These are phyloP conservation scores for Alternaria dauci DNA, from an alignment of 2,329 filamentous ascomycete genomes.

Conservation along the genomic window DNA sequence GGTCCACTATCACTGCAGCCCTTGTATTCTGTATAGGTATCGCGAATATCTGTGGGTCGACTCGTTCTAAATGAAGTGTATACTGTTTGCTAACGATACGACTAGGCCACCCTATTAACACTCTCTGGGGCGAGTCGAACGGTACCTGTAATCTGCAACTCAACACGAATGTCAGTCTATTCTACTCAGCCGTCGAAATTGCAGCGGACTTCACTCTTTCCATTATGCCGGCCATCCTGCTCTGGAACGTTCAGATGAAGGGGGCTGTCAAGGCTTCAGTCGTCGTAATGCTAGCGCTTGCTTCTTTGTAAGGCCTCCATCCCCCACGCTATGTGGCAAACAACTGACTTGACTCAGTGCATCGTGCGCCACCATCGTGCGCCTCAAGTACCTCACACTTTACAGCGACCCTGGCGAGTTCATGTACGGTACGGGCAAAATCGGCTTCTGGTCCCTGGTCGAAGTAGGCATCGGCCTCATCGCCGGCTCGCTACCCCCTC, in stretches of 20 bases:
- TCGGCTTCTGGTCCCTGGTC: slow-evolving; percentile 56
- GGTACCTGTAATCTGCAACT: slow-evolving; percentile 31
- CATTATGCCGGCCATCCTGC: slow-evolving; percentile 26
- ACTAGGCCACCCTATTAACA: slow-evolving; percentile 29
- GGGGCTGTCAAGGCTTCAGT: slow-evolving; percentile 53
- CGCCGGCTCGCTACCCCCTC: slow-evolving; percentile 55
- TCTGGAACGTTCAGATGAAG: slow-evolving; percentile 44
- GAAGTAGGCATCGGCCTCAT: slow-evolving; percentile 59
- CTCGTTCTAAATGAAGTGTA: background rate
- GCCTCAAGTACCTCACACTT: slow-evolving; percentile 55
- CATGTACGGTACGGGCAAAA: slow-evolving; percentile 53
- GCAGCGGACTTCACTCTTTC: slow-evolving; percentile 31
- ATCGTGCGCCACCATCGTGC: slow-evolving; percentile 50
- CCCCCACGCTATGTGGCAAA: background rate
- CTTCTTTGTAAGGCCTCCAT: slow-evolving; percentile 49
- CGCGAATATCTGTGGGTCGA: slow-evolving; percentile 28
- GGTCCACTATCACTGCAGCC: slow-evolving; percentile 21
- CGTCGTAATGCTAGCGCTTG: slow-evolving; percentile 51
- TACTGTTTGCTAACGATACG: background rate
- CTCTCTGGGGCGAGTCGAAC: slow-evolving; percentile 31
- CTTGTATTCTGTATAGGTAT: slow-evolving; percentile 31
- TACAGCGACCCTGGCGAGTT: slow-evolving; percentile 53
- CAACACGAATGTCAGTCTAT: slow-evolving; percentile 31
- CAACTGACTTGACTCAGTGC: slow-evolving; percentile 35
- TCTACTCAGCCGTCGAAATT: slow-evolving; percentile 34